A percentile compares a stretch with the other conserved stretches of the same genome.
These are phyloP conservation scores for Trametes coccinea DNA, from an alignment of 768 basidiomycete species.

Conservation along the genomic window DNA sequence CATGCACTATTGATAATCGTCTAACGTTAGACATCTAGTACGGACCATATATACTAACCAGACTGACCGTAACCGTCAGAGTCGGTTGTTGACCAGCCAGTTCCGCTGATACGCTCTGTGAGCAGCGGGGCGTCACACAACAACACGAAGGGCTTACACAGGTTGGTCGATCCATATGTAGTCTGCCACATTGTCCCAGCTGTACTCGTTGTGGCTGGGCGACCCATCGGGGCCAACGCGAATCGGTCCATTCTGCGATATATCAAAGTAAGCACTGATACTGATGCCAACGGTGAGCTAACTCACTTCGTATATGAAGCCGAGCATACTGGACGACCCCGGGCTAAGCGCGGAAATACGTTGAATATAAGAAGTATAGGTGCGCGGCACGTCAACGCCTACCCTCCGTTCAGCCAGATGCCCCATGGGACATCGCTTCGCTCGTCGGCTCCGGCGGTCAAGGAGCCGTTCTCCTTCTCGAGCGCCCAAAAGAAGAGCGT, in stretches of 20 bases:
- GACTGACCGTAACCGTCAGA: slow-evolving; percentile 50
- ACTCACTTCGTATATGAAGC: slow-evolving; percentile 57
- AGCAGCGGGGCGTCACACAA: not conserved
- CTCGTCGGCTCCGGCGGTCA: slow-evolving; percentile 32
- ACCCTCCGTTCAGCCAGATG: slow-evolving; percentile 42
- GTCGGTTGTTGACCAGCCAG: slow-evolving; percentile 67
- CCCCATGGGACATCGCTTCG: slow-evolving; percentile 36
- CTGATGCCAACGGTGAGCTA: not conserved
- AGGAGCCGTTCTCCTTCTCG: slow-evolving; percentile 38
- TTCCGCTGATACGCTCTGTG: slow-evolving; percentile 41
- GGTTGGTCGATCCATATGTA: slow-evolving; percentile 77
- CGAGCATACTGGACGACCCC: slow-evolving; percentile 68
- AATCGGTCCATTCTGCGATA: slow-evolving; percentile 66
- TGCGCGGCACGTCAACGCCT: slow-evolving; percentile 3
- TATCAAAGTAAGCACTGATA: not conserved
- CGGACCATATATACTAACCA: not conserved
- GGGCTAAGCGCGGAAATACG: slow-evolving; percentile 41
- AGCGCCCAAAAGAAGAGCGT: slow-evolving; percentile 45
- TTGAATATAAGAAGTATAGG: not conserved
- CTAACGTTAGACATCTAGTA: not conserved
- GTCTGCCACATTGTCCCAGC: slow-evolving; percentile 63
- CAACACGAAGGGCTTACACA: slow-evolving; percentile 38
- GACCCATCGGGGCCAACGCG: slow-evolving; percentile 53
- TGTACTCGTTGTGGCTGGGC: slow-evolving; percentile 50
- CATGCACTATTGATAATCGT: slow-evolving; percentile 16